These are phyloP conservation scores for Phaseolus lunatus DNA, from an alignment of 306 rosid species.

Conservation along the genomic window DNA sequence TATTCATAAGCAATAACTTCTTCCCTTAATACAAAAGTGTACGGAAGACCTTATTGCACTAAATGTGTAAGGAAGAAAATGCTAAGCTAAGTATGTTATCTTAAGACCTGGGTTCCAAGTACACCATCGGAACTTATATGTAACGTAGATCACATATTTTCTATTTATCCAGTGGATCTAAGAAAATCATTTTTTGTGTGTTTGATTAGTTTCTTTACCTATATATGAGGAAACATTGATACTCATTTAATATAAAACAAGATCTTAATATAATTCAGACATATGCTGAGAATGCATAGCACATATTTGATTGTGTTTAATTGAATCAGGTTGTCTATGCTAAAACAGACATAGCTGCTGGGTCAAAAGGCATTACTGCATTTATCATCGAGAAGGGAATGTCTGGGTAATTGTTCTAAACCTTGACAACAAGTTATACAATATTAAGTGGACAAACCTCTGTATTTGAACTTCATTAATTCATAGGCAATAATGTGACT, in stretches of 20 bases:
- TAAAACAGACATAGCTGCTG: constrained; percentile 79
- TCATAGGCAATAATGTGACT: constrained; percentile 29
- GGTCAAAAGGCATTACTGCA: constrained; percentile 96
- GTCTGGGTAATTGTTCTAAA: constrained; percentile 73
- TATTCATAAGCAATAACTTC: background rate
- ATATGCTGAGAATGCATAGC: constrained; percentile 15
- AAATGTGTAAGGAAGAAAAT: background rate
- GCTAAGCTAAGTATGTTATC: constrained; percentile 13
- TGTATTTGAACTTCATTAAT: constrained; percentile 26
- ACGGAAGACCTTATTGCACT: background rate
- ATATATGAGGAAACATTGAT: constrained; percentile 12
- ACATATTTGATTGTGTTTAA: constrained; percentile 50
- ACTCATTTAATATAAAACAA: background rate
- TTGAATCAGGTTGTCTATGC: constrained; percentile 88
- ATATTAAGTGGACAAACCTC: constrained; percentile 33
- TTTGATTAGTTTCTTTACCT: constrained; percentile 5
- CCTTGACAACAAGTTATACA: constrained; percentile 41
- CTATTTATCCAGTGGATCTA: constrained; percentile 15
- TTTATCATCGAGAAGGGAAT: constrained; percentile 96
- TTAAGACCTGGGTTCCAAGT: constrained; percentile 22
- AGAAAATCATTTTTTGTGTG: constrained; percentile 6
- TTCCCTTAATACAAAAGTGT: background rate
- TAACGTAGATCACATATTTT: constrained; percentile 21
- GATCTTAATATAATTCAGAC: background rate
- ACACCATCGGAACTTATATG: constrained; percentile 23